Percentiles rank a stretch among this genome's conserved stretches.
These are phyloP conservation scores for Phytophthora cactorum DNA, from an alignment of 352 stramenopile species.

Conservation along the genomic window DNA sequence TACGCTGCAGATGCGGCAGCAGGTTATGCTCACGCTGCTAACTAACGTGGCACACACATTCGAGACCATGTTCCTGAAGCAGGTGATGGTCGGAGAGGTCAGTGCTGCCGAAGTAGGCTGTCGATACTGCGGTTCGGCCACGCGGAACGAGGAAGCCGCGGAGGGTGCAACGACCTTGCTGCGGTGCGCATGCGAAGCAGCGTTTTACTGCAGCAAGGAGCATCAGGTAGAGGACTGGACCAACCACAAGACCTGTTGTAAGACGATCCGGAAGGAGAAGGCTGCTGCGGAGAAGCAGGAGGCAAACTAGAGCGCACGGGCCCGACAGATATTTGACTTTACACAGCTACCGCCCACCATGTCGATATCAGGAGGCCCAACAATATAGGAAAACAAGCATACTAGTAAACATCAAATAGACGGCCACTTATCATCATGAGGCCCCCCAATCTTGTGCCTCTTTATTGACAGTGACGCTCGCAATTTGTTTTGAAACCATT, in stretches of 20 bases:
- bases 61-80: conserved; percentile 81
- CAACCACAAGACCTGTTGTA: conserved; percentile 82
- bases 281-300: conserved; percentile 14
- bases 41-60: conserved; percentile 86
- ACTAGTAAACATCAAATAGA: too few relatives aligned
- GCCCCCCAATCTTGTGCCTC: too few relatives aligned
- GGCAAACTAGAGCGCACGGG: conserved; percentile 10
- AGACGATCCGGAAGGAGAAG: conserved; percentile 61
- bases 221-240: conserved; percentile 85
- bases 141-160: conserved; percentile 25
- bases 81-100: conserved; percentile 74
- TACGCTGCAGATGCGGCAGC: conserved; percentile 86
- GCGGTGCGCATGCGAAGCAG: conserved; percentile 72
- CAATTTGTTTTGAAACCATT: too few relatives aligned
- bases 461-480: too few relatives aligned
- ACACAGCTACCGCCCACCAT: too few relatives aligned
- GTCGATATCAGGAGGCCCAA: too few relatives aligned
- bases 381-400: too few relatives aligned
- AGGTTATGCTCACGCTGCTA: conserved; percentile 81
- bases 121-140: conserved; percentile 66
- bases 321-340: not conserved
- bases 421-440: too few relatives aligned
- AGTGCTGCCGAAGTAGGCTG: conserved; percentile 69
- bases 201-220: conserved; percentile 88
- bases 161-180: conserved; percentile 44